phyloP scores from a whole-genome alignment of 2,329 filamentous ascomycete genomes.

The Fusarium aywerte region DNA sequence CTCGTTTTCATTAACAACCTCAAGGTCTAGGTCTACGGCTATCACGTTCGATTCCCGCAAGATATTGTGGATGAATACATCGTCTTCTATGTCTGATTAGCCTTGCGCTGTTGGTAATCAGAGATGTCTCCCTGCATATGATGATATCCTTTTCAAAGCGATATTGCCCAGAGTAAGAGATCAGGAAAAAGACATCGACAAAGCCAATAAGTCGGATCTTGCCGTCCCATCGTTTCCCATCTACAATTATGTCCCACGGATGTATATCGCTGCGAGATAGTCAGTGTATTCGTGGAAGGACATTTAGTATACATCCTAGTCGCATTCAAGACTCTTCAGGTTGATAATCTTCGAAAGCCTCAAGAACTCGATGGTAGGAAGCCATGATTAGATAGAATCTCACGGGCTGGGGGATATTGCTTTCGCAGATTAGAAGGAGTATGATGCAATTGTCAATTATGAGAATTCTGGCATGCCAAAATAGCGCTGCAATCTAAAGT shows the following conservation, averaged over 20 bases:
- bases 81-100: not conserved
- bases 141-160: slow-evolving; percentile 10
- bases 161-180: slow-evolving; percentile 12
- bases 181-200: slow-evolving; percentile 4
- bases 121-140: not conserved
- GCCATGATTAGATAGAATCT: not conserved
- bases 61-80: not conserved
- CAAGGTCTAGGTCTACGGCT: not conserved
- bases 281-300: no score
- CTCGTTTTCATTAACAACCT: not conserved
- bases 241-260: slow-evolving; percentile 4
- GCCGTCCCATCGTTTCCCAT: slow-evolving; percentile 6
- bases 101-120: rapidly evolving
- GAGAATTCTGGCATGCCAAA: no score
- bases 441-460: not conserved
- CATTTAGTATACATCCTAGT: slow-evolving; percentile 1
- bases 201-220: slow-evolving; percentile 10
- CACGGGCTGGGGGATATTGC: no score
- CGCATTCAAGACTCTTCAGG: slow-evolving; percentile 4
- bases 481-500: not conserved
- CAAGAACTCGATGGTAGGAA: slow-evolving; percentile 10
- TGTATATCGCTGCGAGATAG: not conserved
- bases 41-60: not conserved
- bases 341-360: slow-evolving; percentile 2
- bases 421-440: not conserved